Evolutionary conservation across 2,329 filamentous ascomycete species (phyloP).

Genomic region (Colletotrichum theobromicola): DNA sequence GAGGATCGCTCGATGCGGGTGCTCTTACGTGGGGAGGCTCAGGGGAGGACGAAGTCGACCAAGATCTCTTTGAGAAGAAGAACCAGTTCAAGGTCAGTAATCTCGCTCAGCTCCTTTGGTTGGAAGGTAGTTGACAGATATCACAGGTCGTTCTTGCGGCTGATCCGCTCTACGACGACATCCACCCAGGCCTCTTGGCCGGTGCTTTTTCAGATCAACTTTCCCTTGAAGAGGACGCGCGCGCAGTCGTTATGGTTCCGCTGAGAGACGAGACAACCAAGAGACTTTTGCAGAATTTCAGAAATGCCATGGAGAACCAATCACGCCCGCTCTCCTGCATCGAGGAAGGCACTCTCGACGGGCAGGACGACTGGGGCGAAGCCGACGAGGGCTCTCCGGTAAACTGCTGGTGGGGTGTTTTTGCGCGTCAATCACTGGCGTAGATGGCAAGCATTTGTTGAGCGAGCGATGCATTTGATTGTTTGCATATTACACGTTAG

Average conservation of each 20-base stretch:
- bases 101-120: background rate
- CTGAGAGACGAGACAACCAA: constrained; percentile 72
- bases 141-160: constrained; percentile 77
- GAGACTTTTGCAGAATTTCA: constrained; percentile 67
- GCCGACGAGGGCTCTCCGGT: constrained; percentile 54
- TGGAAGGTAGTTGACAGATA: background rate
- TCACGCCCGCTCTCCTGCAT: constrained; percentile 53
- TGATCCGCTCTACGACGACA: constrained; percentile 85
- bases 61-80: constrained; percentile 45
- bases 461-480: background rate
- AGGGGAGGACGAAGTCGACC: constrained; percentile 46
- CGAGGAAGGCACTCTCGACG: constrained; percentile 66
- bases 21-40: constrained; percentile 76
- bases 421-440: constrained; percentile 29
- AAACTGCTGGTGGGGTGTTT: constrained; percentile 74
- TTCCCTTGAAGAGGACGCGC: constrained; percentile 56
- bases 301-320: constrained; percentile 60
- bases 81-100: constrained; percentile 56
- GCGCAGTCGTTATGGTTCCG: constrained; percentile 82
- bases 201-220: constrained; percentile 74
- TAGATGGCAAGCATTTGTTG: background rate
- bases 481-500: background rate
- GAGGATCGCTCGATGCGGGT: constrained; percentile 65
- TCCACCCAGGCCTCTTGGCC: constrained; percentile 78
- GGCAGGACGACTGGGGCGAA: constrained; percentile 76